Evolutionary conservation across 108 stramenopile genomes (phyloP).

Genomic region (Skeletonema costatum): DNA sequence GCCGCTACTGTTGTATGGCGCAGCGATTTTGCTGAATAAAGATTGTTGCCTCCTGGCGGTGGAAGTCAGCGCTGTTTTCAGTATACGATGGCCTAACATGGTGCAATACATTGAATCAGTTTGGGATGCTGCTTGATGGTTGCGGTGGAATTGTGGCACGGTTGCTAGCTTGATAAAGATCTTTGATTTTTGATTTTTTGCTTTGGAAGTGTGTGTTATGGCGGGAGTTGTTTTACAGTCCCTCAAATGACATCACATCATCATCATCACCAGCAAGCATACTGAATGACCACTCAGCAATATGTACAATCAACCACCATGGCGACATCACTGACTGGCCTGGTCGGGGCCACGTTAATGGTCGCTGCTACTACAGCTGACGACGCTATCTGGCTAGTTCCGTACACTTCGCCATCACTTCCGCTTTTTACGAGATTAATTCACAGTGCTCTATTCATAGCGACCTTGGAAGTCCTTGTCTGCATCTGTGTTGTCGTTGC

Average conservation of each 20-base stretch:
- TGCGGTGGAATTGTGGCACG: neutral
- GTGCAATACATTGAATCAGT: neutral
- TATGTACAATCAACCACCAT: too few relatives aligned
- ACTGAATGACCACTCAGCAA: too few relatives aligned
- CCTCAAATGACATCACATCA: too few relatives aligned
- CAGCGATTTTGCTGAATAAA: neutral
- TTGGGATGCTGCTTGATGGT: constrained; percentile 7
- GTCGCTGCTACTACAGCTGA: constrained; percentile 72
- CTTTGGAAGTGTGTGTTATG: too few relatives aligned
- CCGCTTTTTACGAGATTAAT: constrained; percentile 31
- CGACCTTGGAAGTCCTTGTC: constrained; percentile 47
- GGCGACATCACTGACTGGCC: constrained; percentile 1
- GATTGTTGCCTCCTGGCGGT: neutral
- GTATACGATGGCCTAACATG: neutral
- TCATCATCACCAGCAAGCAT: too few relatives aligned
- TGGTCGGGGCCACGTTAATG: constrained; percentile 50
- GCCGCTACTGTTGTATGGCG: neutral
- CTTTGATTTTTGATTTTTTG: too few relatives aligned
- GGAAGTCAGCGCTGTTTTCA: neutral
- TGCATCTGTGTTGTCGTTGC: constrained; percentile 39
- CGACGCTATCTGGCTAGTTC: constrained; percentile 72
- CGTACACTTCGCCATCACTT: constrained; percentile 49
- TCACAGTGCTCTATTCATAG: constrained; percentile 59
- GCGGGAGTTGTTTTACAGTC: too few relatives aligned
- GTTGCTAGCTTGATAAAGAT: too few relatives aligned